A percentile compares a stretch with the other conserved stretches of the same genome.
These are phyloP conservation scores for Botrytis squamosa DNA, from an alignment of 2,329 filamentous ascomycete species.

Conservation along the genomic window DNA sequence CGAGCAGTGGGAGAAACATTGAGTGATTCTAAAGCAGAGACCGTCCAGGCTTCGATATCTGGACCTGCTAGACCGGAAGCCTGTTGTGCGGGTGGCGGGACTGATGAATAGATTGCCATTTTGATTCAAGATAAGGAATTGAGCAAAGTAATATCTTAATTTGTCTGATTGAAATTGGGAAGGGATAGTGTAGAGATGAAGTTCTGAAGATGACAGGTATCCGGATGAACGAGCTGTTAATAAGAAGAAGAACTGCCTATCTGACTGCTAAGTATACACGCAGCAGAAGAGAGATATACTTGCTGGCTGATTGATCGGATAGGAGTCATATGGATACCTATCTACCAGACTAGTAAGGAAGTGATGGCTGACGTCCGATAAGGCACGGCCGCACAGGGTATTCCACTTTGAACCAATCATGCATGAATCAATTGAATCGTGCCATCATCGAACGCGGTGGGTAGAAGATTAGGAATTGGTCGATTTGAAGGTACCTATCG, in stretches of 20 bases:
- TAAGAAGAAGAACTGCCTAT: not conserved
- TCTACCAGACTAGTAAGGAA: not conserved
- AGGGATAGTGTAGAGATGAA: not conserved
- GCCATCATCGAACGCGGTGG: not conserved
- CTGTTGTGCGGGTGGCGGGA: slow-evolving; percentile 49
- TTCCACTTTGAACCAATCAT: not conserved
- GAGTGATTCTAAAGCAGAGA: slow-evolving; percentile 55
- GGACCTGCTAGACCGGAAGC: slow-evolving; percentile 40
- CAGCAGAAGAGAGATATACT: not conserved
- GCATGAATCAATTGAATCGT: not conserved
- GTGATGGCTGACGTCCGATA: not conserved
- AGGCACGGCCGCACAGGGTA: not conserved
- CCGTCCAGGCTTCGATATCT: slow-evolving; percentile 68
- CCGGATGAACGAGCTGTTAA: not conserved
- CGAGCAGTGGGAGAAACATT: slow-evolving; percentile 55
- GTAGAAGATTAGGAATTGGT: not conserved
- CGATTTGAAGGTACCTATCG: not conserved
- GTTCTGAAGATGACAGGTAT: slow-evolving; percentile 5
- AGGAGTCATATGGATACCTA: slow-evolving; percentile 2
- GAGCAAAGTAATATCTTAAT: not conserved
- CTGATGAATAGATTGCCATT: slow-evolving; percentile 55
- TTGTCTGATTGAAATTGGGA: not conserved
- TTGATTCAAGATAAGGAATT: slow-evolving; percentile 23
- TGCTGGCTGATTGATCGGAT: not conserved
- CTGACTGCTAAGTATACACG: not conserved